phyloP scores from a whole-genome alignment of 2,329 filamentous ascomycete genomes.

The Colletotrichum siamense region DNA sequence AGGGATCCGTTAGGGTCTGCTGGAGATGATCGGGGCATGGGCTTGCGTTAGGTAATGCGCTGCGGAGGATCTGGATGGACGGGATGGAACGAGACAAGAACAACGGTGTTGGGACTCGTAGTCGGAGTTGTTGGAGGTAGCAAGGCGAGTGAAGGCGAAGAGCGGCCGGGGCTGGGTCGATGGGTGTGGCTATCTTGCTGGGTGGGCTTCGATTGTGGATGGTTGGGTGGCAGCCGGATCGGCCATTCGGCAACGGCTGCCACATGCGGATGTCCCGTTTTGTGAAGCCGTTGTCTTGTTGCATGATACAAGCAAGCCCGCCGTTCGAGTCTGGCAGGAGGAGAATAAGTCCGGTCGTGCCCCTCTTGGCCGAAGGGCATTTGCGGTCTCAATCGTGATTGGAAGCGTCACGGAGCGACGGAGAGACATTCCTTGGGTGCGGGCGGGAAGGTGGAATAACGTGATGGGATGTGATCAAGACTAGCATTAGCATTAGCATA shows the following conservation, averaged over 20 bases:
- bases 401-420: constrained; percentile 5
- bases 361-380: background rate
- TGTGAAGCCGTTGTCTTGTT: background rate
- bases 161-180: background rate
- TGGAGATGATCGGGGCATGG: background rate
- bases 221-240: constrained; percentile 12
- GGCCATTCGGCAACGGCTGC: constrained; percentile 15
- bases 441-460: constrained; percentile 5
- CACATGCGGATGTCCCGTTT: background rate
- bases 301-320: background rate
- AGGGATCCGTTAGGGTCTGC: background rate
- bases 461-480: background rate
- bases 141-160: background rate
- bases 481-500: background rate
- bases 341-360: background rate
- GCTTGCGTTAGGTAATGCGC: background rate
- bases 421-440: constrained; percentile 9
- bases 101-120: background rate
- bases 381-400: background rate
- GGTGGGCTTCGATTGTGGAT: background rate
- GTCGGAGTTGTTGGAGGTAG: background rate
- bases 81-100: background rate
- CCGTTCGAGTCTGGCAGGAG: background rate
- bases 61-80: background rate
- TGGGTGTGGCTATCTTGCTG: background rate